phyloP scores from a whole-genome alignment of 108 stramenopile species.

The Poteriospumella lacustris region DNA sequence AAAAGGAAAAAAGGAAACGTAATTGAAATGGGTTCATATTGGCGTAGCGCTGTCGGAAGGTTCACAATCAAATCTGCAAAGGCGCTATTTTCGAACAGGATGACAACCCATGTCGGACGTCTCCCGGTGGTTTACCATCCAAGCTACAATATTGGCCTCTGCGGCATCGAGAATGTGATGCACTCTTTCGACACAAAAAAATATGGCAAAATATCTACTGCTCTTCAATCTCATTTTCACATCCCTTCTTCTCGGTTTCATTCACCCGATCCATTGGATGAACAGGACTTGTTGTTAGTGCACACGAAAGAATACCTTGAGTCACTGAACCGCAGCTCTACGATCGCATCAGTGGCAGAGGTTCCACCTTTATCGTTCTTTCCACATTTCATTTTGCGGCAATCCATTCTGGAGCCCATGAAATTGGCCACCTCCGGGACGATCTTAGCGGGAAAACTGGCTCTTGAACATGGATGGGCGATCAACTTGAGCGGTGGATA shows the following conservation, averaged over 20 bases:
- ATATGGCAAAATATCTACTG: background rate
- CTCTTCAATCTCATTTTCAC: background rate
- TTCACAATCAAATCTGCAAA: no score
- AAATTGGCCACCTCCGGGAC: constrained; percentile 49
- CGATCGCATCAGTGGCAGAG: background rate
- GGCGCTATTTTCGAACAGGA: no score
- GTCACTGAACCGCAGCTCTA: background rate
- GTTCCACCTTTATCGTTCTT: background rate
- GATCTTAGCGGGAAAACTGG: constrained; percentile 61
- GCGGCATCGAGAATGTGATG: background rate
- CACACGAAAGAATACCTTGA: background rate
- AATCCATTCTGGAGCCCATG: background rate
- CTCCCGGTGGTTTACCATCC: background rate
- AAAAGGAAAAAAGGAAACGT: no score
- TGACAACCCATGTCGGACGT: no score
- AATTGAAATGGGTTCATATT: no score
- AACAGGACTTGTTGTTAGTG: background rate
- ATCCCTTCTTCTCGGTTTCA: background rate
- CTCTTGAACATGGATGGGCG: constrained; percentile 65
- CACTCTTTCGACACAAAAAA: background rate
- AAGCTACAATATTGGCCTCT: background rate
- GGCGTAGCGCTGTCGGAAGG: no score
- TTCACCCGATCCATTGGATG: background rate
- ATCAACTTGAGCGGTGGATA: constrained; percentile 71
- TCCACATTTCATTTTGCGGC: background rate